Evolutionary conservation across 768 basidiomycete genomes (phyloP).

Genomic region (Psilocybe cyanescens): DNA sequence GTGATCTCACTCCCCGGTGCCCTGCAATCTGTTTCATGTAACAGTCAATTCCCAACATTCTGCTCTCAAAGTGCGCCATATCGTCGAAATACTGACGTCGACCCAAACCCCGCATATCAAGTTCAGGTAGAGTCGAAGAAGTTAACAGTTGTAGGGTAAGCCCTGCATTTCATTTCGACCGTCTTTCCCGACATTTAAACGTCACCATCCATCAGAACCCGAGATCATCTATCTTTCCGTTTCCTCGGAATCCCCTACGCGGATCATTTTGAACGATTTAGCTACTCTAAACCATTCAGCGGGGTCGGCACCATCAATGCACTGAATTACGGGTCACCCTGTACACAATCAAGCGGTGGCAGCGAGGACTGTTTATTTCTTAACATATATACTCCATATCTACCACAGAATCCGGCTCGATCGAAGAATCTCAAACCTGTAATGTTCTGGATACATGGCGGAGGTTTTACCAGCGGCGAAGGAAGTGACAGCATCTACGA

Average conservation of each 20-base stretch:
- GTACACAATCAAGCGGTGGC: slow-evolving; percentile 32
- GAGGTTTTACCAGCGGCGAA: slow-evolving; percentile 45
- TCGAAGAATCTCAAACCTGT: slow-evolving; percentile 39
- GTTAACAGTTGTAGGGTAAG: slow-evolving; percentile 27
- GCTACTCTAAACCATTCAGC: slow-evolving; percentile 40
- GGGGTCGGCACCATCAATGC: slow-evolving; percentile 31
- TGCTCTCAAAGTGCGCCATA: slow-evolving; percentile 36
- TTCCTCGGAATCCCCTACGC: slow-evolving; percentile 58
- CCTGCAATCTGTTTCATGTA: slow-evolving; percentile 9
- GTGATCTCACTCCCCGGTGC: background rate
- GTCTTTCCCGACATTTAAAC: background rate
- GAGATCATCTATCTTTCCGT: slow-evolving; percentile 51
- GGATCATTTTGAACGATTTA: slow-evolving; percentile 44
- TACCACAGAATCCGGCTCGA: slow-evolving; percentile 21
- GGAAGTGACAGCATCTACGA: slow-evolving; percentile 43
- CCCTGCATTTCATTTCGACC: background rate
- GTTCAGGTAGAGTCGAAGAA: slow-evolving; percentile 30
- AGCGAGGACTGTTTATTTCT: slow-evolving; percentile 51
- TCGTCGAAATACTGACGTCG: slow-evolving; percentile 25
- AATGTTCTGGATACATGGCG: slow-evolving; percentile 56
- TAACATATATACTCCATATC: slow-evolving; percentile 48
- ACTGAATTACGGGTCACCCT: slow-evolving; percentile 33
- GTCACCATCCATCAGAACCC: slow-evolving; percentile 31
- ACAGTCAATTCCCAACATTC: slow-evolving; percentile 24
- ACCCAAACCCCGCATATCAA: slow-evolving; percentile 26